These are phyloP conservation scores for Magnolia kwangsiensis DNA, from an alignment of 164 flowering plant species.

Conservation along the genomic window DNA sequence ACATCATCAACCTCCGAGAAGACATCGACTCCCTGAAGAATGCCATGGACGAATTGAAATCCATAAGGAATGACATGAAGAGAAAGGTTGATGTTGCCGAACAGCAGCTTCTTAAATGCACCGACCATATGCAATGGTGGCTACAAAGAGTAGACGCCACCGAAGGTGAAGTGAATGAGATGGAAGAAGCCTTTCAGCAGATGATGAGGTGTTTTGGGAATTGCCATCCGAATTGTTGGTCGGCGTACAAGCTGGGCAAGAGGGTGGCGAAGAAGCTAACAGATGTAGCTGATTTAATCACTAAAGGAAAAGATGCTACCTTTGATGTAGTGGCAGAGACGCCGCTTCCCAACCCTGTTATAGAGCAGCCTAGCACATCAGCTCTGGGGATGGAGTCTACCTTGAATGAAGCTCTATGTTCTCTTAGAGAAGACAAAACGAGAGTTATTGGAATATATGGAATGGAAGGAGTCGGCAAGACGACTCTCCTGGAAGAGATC, in stretches of 20 bases:
- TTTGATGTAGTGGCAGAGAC: neutral
- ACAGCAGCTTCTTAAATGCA: neutral
- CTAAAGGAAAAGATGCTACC: neutral
- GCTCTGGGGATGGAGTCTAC: neutral
- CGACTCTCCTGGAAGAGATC: too few relatives aligned
- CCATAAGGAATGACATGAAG: neutral
- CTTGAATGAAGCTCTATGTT: neutral
- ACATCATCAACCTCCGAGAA: too few relatives aligned
- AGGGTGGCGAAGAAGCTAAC: neutral
- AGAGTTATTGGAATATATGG: neutral
- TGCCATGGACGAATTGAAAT: too few relatives aligned
- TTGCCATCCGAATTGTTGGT: neutral
- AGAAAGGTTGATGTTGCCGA: neutral
- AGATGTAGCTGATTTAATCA: neutral
- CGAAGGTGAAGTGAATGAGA: neutral
- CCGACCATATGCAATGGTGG: neutral
- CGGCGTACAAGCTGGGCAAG: slow-evolving; percentile 1
- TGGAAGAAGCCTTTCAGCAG: neutral
- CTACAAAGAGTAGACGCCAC: neutral
- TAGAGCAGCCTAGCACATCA: neutral
- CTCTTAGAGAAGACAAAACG: neutral
- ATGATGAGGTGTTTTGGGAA: neutral
- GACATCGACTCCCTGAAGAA: too few relatives aligned
- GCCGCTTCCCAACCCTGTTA: neutral
- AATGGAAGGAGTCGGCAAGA: too few relatives aligned